Evolutionary conservation across 441 rosid genomes (phyloP), one percentile per base, ranked within the genome.

Genomic region (Adansonia madagascariensis): DNA sequence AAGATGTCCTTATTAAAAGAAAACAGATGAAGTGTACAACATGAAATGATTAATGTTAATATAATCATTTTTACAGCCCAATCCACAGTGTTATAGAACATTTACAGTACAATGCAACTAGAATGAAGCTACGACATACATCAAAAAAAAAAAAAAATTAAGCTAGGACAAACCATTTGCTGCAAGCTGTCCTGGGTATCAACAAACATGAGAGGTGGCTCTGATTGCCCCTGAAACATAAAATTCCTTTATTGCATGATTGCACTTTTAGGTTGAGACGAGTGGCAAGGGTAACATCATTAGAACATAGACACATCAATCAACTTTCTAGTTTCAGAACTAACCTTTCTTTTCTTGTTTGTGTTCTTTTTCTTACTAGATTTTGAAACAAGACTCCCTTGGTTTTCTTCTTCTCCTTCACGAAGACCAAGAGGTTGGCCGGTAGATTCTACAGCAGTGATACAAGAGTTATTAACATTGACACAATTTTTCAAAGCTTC

Each of bases 101-200:
- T 57, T 41, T 44, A 73, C 20, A 43, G 20, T 64, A 64, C 20
- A 52, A 11, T 0, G 3, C 31, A 75, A 35, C 59, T n/a, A 65
- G 15, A 70, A n/a, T 18, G 44, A 72, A 69, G 20, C 3, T 31
- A 67, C 41, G 73, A 77, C 82, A 64, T 68, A 39, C 73, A 68
- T 68, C 41, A 24, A 6, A n/a, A 47, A 6, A 4, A 22, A 68
- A 22, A 68, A 68, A 67, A 7, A 49, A 15, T 27, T 61, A 69
- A 73, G 47, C 3, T 17, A 63, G 43, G 73, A 77, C 83, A 64
- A 74, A 86, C 85, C 88, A 86, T 86, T 76, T 81, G 89, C 75
- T 81, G 89, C 80, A 86, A 75, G 82, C 82, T 80, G 60, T 86
- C 87, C 70, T 84, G 83, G n/a, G 81, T 50, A 75, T 84, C 89